phyloP scores from a whole-genome alignment of 306 rosid species.

The Lathyrus aphaca region DNA sequence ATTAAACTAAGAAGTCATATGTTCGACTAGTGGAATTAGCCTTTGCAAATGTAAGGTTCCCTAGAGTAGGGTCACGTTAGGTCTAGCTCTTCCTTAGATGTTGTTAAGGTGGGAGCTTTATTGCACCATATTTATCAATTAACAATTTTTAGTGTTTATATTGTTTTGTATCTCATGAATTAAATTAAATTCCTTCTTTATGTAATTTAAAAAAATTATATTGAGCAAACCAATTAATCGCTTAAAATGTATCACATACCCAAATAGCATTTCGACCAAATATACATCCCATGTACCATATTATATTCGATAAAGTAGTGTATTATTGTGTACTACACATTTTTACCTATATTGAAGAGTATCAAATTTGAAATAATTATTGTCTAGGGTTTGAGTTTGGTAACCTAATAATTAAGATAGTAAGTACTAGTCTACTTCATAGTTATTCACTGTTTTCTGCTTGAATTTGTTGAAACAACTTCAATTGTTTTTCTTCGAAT shows the following conservation, averaged over 20 bases:
- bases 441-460: slow-evolving; percentile 10
- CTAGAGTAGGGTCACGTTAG: too few species aligned
- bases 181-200: too few species aligned
- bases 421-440: slow-evolving; percentile 1
- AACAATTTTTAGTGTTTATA: too few species aligned
- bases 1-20: not conserved
- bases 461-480: slow-evolving; percentile 5
- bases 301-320: slow-evolving; percentile 2
- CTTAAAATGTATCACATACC: too few species aligned
- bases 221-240: too few species aligned
- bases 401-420: slow-evolving; percentile 11
- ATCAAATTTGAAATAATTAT: not conserved
- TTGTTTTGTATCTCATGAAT: too few species aligned
- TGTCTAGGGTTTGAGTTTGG: slow-evolving; percentile 29
- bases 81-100: too few species aligned
- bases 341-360: not conserved
- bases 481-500: not conserved
- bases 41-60: too few species aligned
- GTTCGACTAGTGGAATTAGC: not conserved
- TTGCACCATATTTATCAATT: too few species aligned
- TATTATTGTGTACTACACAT: not conserved
- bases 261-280: too few species aligned
- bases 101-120: too few species aligned
- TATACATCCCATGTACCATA: not conserved
- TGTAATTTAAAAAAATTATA: too few species aligned